Base-by-base conservation (phyloP, 345 rosid species). In the Mallotus nudiflorus region DNA sequence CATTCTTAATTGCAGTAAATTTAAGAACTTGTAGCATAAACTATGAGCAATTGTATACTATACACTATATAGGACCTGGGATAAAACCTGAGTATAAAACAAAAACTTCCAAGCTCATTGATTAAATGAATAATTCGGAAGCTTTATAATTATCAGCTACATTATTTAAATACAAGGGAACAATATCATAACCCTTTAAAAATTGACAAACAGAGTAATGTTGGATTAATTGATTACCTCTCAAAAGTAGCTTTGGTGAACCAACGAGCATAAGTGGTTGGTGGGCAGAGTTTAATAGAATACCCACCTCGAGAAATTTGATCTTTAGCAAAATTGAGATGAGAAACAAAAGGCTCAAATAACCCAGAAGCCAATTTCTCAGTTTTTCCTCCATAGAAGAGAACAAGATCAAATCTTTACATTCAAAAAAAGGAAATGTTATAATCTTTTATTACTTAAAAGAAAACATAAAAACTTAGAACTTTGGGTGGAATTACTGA, bases 281-380 rank as follows among this genome's bases (percentile, higher is more conserved):
- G 90, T 49, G 96, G 98, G 35, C 72, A 78, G 57, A 92, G 89
- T 63, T 88, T 77, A 82, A 90, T 87, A 8, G 98, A 90, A 68
- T 90, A 93, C 59, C 97, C 95, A 73, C 91, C 98, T 86, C 78
- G 86, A 14, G 87, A 88, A 83, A 88, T 87, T 84, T 87, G 85
- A 80, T 92, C 96, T 82, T 85, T 80, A 27, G 86, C 91, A 70
- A 86, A 87, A 71, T 87, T 78, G 6, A 92, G 88, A 76, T 92
- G 94, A 24, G 89, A 82, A 62, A 92, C 67, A 83, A 92, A 90
- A 0, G 98, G 96, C 28, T 89, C 89, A 67, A 87, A 87, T 4
- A 93, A 69, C 73, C 98, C 98, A 71, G 92, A 88, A 52, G 97
- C 97, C 74, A 93, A 56, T 70, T 87, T 93, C 93, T 93, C 98